Evolutionary conservation across 2,329 filamentous ascomycete genomes (phyloP).

Genomic region (Epichloe baconii): DNA sequence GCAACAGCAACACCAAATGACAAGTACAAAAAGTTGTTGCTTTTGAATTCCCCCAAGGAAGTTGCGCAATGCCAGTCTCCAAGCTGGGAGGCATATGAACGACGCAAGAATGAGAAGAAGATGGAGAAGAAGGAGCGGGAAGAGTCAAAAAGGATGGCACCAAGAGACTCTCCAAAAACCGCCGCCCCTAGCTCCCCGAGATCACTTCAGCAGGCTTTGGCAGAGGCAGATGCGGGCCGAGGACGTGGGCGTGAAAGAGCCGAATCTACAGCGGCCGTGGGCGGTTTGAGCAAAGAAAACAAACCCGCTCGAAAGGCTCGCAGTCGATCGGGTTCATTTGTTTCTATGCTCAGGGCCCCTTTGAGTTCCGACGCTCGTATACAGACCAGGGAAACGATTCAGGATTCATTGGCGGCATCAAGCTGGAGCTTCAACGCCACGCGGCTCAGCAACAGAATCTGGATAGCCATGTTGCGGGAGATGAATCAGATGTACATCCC

Average conservation of each 20-base stretch:
- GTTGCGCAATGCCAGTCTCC: slow-evolving; percentile 40
- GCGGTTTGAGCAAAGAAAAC: slow-evolving; percentile 10
- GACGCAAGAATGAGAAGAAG: slow-evolving; percentile 41
- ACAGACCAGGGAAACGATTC: slow-evolving; percentile 18
- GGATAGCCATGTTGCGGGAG: slow-evolving; percentile 14
- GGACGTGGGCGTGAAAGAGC: slow-evolving; percentile 5
- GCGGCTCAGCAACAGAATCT: slow-evolving; percentile 17
- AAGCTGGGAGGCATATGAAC: slow-evolving; percentile 45
- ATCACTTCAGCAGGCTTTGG: slow-evolving; percentile 6
- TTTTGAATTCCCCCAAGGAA: slow-evolving; percentile 18
- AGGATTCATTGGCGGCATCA: slow-evolving; percentile 28
- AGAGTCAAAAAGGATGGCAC: slow-evolving; percentile 13
- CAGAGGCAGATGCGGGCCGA: slow-evolving; percentile 6
- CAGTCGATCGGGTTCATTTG: slow-evolving; percentile 24
- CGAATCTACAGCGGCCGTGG: slow-evolving; percentile 4
- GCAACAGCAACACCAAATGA: slow-evolving; percentile 8
- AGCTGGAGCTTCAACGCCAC: slow-evolving; percentile 26
- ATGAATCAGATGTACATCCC: slow-evolving; percentile 20
- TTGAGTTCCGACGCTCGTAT: slow-evolving; percentile 21
- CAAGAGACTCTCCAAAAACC: slow-evolving; percentile 20
- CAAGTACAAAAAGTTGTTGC: slow-evolving; percentile 17
- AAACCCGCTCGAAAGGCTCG: slow-evolving; percentile 13
- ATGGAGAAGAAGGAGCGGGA: slow-evolving; percentile 20
- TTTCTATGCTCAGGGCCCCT: slow-evolving; percentile 21
- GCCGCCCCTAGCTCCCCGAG: slow-evolving; percentile 14